These are phyloP conservation scores for Candida nanaspora DNA, from an alignment of 805 yeast genomes.

Conservation along the genomic window DNA sequence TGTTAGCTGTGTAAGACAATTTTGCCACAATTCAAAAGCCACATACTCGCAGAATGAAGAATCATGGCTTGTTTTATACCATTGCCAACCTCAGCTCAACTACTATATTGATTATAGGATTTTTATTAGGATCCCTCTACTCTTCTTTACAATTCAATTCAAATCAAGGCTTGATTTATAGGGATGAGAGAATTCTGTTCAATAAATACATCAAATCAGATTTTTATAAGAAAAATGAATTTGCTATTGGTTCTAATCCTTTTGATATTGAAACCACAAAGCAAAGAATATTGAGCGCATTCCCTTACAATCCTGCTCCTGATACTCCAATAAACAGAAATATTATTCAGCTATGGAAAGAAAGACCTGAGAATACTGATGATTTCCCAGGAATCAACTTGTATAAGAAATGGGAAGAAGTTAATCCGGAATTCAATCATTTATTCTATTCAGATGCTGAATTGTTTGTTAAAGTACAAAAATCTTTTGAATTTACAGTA, in stretches of 20 bases:
- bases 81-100: background rate
- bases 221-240: conserved; percentile 30
- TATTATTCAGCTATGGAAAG: conserved; percentile 15
- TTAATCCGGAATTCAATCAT: conserved; percentile 55
- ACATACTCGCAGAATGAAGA: too few relatives aligned
- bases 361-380: conserved; percentile 32
- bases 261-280: conserved; percentile 10
- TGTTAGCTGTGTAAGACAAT: too few relatives aligned
- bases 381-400: conserved; percentile 32
- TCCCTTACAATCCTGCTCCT: conserved; percentile 9
- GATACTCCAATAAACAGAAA: conserved; percentile 10
- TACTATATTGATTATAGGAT: background rate
- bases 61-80: too few relatives aligned
- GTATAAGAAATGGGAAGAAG: conserved; percentile 53
- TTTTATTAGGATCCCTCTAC: background rate
- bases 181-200: background rate
- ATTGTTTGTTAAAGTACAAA: conserved; percentile 38
- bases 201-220: conserved; percentile 21
- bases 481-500: conserved; percentile 47
- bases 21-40: too few relatives aligned
- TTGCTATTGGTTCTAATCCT: conserved; percentile 20
- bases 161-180: background rate
- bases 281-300: conserved; percentile 6
- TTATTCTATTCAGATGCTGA: conserved; percentile 57
- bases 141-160: background rate